Conservation (phyloP, 1,139 yeast genomes). For the Lodderomyces parapsilosis region DNA sequence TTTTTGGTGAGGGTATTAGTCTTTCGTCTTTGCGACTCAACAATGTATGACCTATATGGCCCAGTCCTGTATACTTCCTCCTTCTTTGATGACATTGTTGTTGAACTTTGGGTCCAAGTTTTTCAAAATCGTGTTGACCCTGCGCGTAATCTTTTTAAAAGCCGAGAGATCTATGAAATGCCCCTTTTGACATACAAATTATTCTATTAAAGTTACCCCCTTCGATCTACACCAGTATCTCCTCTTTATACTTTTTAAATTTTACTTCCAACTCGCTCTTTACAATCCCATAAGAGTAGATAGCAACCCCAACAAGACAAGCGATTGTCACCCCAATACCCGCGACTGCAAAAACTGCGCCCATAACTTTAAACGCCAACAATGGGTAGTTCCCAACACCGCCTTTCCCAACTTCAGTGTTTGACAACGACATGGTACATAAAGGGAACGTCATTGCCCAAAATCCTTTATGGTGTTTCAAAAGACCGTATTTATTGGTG, state of each 20-base stretch:
- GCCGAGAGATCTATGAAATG: neutral
- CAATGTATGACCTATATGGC: conserved; percentile 4
- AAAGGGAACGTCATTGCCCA: conserved; percentile 92
- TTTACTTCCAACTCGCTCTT: conserved; percentile 5
- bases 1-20: conserved; percentile 2
- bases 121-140: neutral
- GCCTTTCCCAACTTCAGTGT: conserved; percentile 46
- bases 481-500: conserved; percentile 14
- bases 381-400: conserved; percentile 35
- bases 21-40: neutral
- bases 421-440: conserved; percentile 76
- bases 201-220: neutral
- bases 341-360: conserved; percentile 57
- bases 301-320: conserved; percentile 29
- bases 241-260: conserved; percentile 5
- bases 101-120: neutral
- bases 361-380: conserved; percentile 56
- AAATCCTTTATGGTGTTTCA: conserved; percentile 45
- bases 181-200: neutral
- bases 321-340: conserved; percentile 28
- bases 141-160: neutral
- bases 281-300: conserved; percentile 12
- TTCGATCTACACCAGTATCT: conserved; percentile 5
- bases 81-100: neutral
- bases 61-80: conserved; percentile 1